These are phyloP conservation scores for Amaranthus palmeri DNA, from an alignment of 148 eudicot genomes.

Conservation along the genomic window DNA sequence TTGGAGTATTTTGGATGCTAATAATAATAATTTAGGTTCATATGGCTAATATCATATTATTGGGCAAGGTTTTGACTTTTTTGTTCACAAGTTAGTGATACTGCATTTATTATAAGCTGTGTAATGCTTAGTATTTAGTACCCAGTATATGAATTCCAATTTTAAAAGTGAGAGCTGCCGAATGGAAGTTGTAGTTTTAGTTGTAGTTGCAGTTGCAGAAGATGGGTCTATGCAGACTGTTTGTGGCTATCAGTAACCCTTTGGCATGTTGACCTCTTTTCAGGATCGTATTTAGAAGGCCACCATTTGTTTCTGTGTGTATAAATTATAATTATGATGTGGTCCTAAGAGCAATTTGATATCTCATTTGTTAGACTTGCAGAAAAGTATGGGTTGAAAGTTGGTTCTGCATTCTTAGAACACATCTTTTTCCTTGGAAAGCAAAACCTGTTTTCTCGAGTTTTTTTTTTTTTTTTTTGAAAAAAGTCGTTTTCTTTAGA, in stretches of 20 bases:
- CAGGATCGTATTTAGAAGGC: not conserved
- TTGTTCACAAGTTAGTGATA: not conserved
- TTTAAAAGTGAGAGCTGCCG: not conserved
- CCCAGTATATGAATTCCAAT: not conserved
- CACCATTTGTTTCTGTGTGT: not conserved
- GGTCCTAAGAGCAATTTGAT: slow-evolving; percentile 28
- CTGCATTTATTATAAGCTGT: too few relatives aligned
- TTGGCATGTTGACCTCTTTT: not conserved
- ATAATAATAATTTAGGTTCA: too few relatives aligned
- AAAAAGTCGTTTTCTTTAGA: too few relatives aligned
- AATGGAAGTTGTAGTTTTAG: not conserved
- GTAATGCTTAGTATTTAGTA: not conserved
- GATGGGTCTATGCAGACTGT: slow-evolving; percentile 11
- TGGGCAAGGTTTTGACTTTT: not conserved
- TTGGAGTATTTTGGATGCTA: too few relatives aligned
- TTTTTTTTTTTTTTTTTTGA: too few relatives aligned
- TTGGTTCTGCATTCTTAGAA: slow-evolving; percentile 16
- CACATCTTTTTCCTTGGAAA: slow-evolving; percentile 25
- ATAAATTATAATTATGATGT: slow-evolving; percentile 2
- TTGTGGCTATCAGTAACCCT: not conserved
- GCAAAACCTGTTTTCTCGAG: slow-evolving; percentile 22
- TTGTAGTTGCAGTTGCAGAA: not conserved
- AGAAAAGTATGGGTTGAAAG: slow-evolving; percentile 30
- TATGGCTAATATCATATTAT: not conserved
- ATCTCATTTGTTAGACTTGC: slow-evolving; percentile 14